A percentile compares a stretch with the other conserved stretches of the same genome.
Evolutionary conservation across 139 green algal genomes (phyloP).

Genomic region (Chlorella ohadii): DNA sequence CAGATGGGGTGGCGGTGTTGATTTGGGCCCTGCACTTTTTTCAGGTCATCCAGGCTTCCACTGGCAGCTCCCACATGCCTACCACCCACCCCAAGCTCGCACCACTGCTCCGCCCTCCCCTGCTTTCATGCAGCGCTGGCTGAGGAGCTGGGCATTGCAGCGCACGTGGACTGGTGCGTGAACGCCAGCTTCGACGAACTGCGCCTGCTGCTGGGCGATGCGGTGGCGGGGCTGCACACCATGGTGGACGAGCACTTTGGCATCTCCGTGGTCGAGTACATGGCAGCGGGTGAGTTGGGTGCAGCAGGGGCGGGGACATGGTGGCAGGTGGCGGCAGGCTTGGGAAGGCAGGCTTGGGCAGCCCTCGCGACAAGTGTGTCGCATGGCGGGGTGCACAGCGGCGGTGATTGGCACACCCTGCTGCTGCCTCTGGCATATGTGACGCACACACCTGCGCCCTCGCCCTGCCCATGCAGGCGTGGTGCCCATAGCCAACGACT

Average conservation of each 20-base stretch:
- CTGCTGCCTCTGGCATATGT: too few relatives aligned
- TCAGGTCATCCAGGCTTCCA: too few relatives aligned
- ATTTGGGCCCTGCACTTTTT: too few relatives aligned
- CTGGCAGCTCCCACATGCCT: too few relatives aligned
- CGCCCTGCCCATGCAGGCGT: slow-evolving; percentile 54
- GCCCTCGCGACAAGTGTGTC: too few relatives aligned
- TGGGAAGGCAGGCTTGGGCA: not conserved
- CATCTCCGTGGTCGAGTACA: slow-evolving; percentile 98
- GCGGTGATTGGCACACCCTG: too few relatives aligned
- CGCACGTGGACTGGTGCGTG: slow-evolving; percentile 52
- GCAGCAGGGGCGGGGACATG: not conserved
- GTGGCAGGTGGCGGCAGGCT: not conserved
- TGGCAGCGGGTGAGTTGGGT: slow-evolving; percentile 81
- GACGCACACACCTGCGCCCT: not conserved
- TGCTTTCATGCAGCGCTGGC: slow-evolving; percentile 29
- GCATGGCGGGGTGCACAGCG: too few relatives aligned
- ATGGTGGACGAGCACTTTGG: slow-evolving; percentile 99
- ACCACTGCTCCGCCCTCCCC: not conserved
- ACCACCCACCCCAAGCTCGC: too few relatives aligned
- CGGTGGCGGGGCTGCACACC: slow-evolving; percentile 92
- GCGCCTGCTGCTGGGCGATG: slow-evolving; percentile 74
- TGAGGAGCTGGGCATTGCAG: slow-evolving; percentile 45
- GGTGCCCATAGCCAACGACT: slow-evolving; percentile 91
- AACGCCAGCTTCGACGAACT: slow-evolving; percentile 84
- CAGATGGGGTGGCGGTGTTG: too few relatives aligned